Evolutionary conservation across 768 basidiomycete species (phyloP).

Genomic region (Leucocoprinus birnbaumii): DNA sequence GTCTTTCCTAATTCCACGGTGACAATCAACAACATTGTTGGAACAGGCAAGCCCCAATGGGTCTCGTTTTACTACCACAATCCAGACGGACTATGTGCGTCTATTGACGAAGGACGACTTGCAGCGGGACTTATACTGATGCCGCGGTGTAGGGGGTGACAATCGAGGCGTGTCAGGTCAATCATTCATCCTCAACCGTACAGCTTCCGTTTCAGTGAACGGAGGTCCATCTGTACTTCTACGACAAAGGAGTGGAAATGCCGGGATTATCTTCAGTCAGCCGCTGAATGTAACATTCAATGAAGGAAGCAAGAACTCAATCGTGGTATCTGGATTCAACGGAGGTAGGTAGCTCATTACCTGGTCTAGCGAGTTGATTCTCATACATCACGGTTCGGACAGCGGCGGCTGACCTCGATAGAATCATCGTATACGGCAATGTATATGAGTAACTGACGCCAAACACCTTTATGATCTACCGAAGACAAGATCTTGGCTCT

Average conservation of each 20-base stretch:
- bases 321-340: conserved; percentile 4
- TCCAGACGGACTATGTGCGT: conserved; percentile 22
- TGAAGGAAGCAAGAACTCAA: neutral
- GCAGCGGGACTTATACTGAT: neutral
- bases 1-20: conserved; percentile 19
- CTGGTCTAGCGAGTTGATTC: neutral
- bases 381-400: neutral
- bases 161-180: conserved; percentile 21
- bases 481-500: no score
- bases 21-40: conserved; percentile 23
- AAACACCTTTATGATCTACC: no score
- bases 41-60: conserved; percentile 29
- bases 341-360: conserved; percentile 6
- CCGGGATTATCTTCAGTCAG: conserved; percentile 23
- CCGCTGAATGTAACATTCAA: conserved; percentile 23
- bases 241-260: conserved; percentile 17
- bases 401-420: conserved; percentile 5
- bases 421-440: conserved; percentile 6
- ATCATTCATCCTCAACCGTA: conserved; percentile 19
- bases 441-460: no score
- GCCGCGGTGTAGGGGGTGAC: conserved; percentile 19
- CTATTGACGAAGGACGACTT: neutral
- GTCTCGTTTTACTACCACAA: conserved; percentile 28
- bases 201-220: conserved; percentile 22
- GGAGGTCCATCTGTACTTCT: conserved; percentile 21